Evolutionary conservation across 1,284 basidiomycete genomes (phyloP), one percentile per base, ranked within the genome.

Genomic region (Leccinum fallax): DNA sequence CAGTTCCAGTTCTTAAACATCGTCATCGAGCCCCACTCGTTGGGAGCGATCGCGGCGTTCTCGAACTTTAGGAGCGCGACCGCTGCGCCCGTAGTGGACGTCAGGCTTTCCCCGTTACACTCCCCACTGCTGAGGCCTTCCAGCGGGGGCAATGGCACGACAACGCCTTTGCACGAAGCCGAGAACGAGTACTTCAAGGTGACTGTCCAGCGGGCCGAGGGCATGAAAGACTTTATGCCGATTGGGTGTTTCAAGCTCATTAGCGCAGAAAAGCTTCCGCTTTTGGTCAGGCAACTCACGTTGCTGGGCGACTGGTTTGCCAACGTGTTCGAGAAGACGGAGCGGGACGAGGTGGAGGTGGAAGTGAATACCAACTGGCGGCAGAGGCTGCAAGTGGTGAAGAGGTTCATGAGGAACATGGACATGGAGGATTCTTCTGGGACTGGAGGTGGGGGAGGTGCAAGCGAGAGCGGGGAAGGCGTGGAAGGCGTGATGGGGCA

Each of bases 1-100:
- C 88, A 94, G 71, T 99, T 98, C 83, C 97, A 98, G 76, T 98
- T 97, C 74, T 88, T 98, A 74, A 99, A 98, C 76, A 95, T 99
- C 70, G 90, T 99, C 70, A 92, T 99, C 69, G 93, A 97, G 69
- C 94, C 95, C 2, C 94, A 97, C 73, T 95, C 95, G 11, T 81
- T 89, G 51, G 93, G 93, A 48, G 85, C 91, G 38, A 89, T 93
- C 59, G 86, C 90, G 6, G 90, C 92, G 19, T 90, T 90, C 74
- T 89, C 90, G 5, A 87, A 92, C 70, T 76, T 73, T 51, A 71
- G 72, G 53, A 60, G 58, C 40, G 40, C 61, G 5, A 13, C 53
- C 4, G n/a, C 55, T 30, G 15, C 63, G 0, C 54, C 58, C 2
- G 51, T 21, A 10, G 26, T 34, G 32, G 72, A 74, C 8, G 48